phyloP scores from a whole-genome alignment of 1,139 yeast species.

The Pichia norvegensis region DNA sequence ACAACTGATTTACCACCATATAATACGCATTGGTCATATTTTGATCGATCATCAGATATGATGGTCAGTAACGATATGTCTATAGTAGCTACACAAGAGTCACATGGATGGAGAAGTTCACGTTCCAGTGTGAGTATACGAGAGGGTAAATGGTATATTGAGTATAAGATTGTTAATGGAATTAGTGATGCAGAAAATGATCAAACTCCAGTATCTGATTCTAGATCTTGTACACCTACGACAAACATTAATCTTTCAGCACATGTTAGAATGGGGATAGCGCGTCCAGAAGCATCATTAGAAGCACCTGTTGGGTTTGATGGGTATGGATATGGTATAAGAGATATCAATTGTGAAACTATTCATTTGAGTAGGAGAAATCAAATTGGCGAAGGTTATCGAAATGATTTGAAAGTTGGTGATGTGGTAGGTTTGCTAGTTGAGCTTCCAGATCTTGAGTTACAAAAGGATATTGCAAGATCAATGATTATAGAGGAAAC shows the following conservation, averaged over 20 bases:
- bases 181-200: slow-evolving; percentile 30
- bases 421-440: slow-evolving; percentile 78
- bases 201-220: not conserved
- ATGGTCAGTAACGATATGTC: slow-evolving; percentile 38
- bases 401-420: slow-evolving; percentile 55
- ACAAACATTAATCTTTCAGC: slow-evolving; percentile 1
- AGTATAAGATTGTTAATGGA: slow-evolving; percentile 46
- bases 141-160: slow-evolving; percentile 80
- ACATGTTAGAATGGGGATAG: slow-evolving; percentile 73
- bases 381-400: slow-evolving; percentile 28
- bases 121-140: slow-evolving; percentile 69
- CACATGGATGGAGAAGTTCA: slow-evolving; percentile 74
- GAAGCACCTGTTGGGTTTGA: slow-evolving; percentile 97
- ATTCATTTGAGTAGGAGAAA: slow-evolving; percentile 68
- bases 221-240: slow-evolving; percentile 11
- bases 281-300: slow-evolving; percentile 76
- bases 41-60: slow-evolving; percentile 64
- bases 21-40: slow-evolving; percentile 52
- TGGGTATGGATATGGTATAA: slow-evolving; percentile 84
- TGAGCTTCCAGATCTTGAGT: slow-evolving; percentile 50
- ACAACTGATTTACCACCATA: slow-evolving; percentile 72
- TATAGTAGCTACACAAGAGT: slow-evolving; percentile 38
- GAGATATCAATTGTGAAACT: slow-evolving; percentile 75
- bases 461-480: slow-evolving; percentile 35
- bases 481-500: slow-evolving; percentile 28